Evolutionary conservation across 805 yeast species (phyloP), one percentile per base, ranked within the genome.

Genomic region (Candida maesae): DNA sequence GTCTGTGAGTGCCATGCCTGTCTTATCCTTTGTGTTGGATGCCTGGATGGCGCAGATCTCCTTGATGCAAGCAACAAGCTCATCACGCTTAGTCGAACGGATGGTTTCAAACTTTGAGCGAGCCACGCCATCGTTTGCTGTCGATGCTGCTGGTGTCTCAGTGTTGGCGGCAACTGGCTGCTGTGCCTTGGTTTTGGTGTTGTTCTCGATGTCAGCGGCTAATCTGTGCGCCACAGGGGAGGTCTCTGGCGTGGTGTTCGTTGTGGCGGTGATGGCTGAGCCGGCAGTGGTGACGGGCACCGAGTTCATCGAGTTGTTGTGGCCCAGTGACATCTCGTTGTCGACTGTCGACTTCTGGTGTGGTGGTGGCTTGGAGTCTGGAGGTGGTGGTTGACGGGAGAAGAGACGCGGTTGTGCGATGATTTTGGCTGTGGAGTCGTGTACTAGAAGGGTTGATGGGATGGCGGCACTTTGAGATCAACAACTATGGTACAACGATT

Each of bases 221-320:
- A 39, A 23, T 39, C 42, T 35, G 32, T 34, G 15, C 8, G 38
- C 26, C 4, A 39, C 35, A 2, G 39, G 39, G 3, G 44, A 40
- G 1, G 44, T 40, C 5, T 34, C 36, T 8, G 44, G 44, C 5
- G 42, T 29, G 3, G 42, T 35, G 9, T 12, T 36, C 12, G 33
- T 27, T 4, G 39, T 36, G 23, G 36, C 33, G 21, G 36, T 38
- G 33, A 20, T 14, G 27, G 35, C 43, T 3, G 31, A 23, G n/a
- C 38, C 33, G 6, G 32, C 26, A 6, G 33, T 20, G 7, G 26
- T 36, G 12, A 25, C 16, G 11, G 41, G 41, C 6, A n/a, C 35
- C 4, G 35, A 23, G 19, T 15, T 17, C 17, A 16, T 20, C 8
- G 40, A 37, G 26, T 37, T 37, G 35, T 37, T 37, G 26, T 37